phyloP scores from a whole-genome alignment of 305 asterid genomes.

The Stenogyne calaminthoides region DNA sequence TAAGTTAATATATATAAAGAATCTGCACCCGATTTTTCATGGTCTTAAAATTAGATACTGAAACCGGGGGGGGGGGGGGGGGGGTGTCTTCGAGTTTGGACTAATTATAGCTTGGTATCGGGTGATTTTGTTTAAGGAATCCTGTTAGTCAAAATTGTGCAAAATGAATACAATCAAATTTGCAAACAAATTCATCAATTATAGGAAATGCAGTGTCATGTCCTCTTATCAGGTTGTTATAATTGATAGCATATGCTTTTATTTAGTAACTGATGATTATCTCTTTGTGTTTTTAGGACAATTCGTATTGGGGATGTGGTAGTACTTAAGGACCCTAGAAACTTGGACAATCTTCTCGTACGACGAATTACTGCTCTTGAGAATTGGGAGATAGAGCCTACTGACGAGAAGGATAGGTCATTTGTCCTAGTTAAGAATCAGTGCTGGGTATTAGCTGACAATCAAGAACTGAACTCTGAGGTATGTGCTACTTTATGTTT shows the following conservation, averaged over 20 bases:
- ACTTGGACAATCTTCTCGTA: slow-evolving; percentile 53
- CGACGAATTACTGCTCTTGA: slow-evolving; percentile 86
- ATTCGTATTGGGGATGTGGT: slow-evolving; percentile 81
- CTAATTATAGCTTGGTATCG: too few relatives aligned
- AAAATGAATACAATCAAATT: too few relatives aligned
- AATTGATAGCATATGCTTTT: neutral
- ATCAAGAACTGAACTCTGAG: neutral
- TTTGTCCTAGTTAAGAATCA: slow-evolving; percentile 73
- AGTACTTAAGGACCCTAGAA: slow-evolving; percentile 69
- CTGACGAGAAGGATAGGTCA: slow-evolving; percentile 63
- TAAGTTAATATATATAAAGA: neutral
- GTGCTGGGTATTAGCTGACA: slow-evolving; percentile 93
- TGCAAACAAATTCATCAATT: too few relatives aligned
- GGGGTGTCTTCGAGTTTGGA: too few relatives aligned
- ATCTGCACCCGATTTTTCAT: neutral
- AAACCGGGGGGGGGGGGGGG: too few relatives aligned
- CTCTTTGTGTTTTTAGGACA: slow-evolving; percentile 41
- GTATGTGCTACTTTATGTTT: neutral
- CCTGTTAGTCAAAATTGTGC: too few relatives aligned
- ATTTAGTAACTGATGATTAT: neutral
- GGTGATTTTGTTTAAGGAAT: too few relatives aligned
- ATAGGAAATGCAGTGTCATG: neutral
- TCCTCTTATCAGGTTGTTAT: neutral
- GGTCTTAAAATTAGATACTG: neutral
- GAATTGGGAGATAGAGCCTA: slow-evolving; percentile 82